A percentile compares a stretch with the other conserved stretches of the same genome.
Evolutionary conservation across 495 filamentous ascomycete genomes (phyloP).

Genomic region (Thermothielavioides terrestris): DNA sequence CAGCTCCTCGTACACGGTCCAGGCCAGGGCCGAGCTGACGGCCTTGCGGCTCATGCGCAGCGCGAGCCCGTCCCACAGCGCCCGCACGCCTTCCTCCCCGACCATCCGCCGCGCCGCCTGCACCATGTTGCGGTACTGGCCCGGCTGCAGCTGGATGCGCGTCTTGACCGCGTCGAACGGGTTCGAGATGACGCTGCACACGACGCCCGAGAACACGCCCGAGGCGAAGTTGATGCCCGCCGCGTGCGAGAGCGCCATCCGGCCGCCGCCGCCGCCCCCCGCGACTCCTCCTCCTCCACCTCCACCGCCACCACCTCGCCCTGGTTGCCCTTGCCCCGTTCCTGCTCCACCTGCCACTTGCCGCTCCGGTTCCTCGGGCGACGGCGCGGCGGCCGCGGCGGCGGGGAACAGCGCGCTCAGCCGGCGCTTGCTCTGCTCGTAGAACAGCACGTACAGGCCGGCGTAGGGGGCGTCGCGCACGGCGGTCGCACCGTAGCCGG

Average conservation of each 20-base stretch:
- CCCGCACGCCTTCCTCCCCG: slow-evolving; percentile 66
- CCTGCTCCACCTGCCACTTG: too few species aligned
- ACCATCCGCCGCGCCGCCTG: slow-evolving; percentile 69
- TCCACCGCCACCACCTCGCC: too few species aligned
- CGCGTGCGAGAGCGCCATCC: slow-evolving; percentile 38
- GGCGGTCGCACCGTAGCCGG: slow-evolving; percentile 88
- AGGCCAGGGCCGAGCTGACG: slow-evolving; percentile 80
- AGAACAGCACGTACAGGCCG: slow-evolving; percentile 87
- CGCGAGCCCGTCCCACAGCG: slow-evolving; percentile 79
- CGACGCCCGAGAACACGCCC: slow-evolving; percentile 61
- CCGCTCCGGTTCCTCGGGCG: too few species aligned
- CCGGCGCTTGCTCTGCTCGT: slow-evolving; percentile 75
- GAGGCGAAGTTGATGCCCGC: slow-evolving; percentile 77
- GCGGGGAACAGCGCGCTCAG: slow-evolving; percentile 38
- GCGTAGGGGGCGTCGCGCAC: slow-evolving; percentile 92
- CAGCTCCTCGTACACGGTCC: slow-evolving; percentile 94
- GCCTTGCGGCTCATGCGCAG: slow-evolving; percentile 89
- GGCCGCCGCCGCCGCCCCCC: not conserved
- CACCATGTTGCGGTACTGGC: slow-evolving; percentile 76
- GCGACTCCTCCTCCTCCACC: not conserved
- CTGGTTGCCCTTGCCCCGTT: too few species aligned
- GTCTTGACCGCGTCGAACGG: slow-evolving; percentile 97
- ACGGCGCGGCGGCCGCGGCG: not conserved
- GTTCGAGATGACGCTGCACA: slow-evolving; percentile 80
- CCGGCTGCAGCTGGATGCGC: slow-evolving; percentile 80